A percentile compares a stretch with the other conserved stretches of the same genome.
Conservation (phyloP, 176 grass and related monocot species). For the Cenchrus purpureus region DNA sequence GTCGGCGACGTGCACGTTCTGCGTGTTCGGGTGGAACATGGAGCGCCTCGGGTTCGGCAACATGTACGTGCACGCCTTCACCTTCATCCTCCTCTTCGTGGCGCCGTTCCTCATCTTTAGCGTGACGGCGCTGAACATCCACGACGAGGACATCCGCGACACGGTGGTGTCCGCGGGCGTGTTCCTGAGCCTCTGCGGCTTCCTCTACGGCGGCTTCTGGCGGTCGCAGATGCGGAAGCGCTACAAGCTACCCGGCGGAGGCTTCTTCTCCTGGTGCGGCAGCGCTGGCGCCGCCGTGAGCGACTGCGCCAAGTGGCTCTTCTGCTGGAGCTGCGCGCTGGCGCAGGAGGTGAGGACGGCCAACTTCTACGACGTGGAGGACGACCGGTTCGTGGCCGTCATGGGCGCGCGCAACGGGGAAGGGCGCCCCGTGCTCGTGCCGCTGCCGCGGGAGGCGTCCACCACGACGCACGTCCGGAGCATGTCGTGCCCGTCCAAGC, state of each 20-base stretch:
- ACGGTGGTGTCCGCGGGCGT: slow-evolving; percentile 58
- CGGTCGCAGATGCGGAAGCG: slow-evolving; percentile 87
- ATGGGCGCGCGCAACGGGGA: slow-evolving; percentile 49
- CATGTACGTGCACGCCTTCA: slow-evolving; percentile 95
- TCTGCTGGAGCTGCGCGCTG: slow-evolving; percentile 86
- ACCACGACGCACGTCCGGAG: slow-evolving; percentile 40
- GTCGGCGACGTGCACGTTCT: slow-evolving; percentile 76
- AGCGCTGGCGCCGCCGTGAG: slow-evolving; percentile 36
- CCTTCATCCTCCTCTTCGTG: slow-evolving; percentile 67
- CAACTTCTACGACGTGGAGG: slow-evolving; percentile 91
- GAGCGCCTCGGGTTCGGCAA: slow-evolving; percentile 98
- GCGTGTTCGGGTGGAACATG: slow-evolving; percentile 97
- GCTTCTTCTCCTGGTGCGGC: slow-evolving; percentile 25
- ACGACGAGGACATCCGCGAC: slow-evolving; percentile 54
- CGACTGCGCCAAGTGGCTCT: slow-evolving; percentile 83
- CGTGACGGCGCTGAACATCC: slow-evolving; percentile 71
- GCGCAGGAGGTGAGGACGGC: slow-evolving; percentile 92
- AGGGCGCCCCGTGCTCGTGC: slow-evolving; percentile 57
- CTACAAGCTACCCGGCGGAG: slow-evolving; percentile 65
- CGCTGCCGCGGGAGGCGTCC: slow-evolving; percentile 69
- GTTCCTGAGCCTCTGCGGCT: slow-evolving; percentile 63
- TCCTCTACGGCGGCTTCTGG: slow-evolving; percentile 91
- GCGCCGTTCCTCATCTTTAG: slow-evolving; percentile 85
- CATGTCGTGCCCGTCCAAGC: slow-evolving; percentile 72
- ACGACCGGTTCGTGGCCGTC: slow-evolving; percentile 53